phyloP scores from a whole-genome alignment of 495 filamentous ascomycete species.

The Aspergillus biplanus region DNA sequence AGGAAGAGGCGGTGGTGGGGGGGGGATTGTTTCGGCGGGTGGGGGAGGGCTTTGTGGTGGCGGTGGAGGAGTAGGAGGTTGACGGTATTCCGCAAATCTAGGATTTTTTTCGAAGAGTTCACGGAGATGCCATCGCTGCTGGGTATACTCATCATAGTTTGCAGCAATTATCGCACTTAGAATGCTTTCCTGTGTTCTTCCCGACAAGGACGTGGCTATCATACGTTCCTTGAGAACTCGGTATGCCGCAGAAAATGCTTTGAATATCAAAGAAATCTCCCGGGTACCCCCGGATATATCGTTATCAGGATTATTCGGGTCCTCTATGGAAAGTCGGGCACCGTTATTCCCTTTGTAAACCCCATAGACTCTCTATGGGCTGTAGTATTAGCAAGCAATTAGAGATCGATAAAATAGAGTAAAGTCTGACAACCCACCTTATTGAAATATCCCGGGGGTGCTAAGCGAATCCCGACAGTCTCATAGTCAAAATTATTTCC shows the following conservation, averaged over 20 bases:
- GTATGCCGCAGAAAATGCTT: conserved; percentile 66
- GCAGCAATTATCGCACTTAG: conserved; percentile 68
- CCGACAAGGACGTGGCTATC: conserved; percentile 36
- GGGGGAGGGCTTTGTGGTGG: conserved; percentile 31
- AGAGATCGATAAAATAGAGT: too few relatives aligned
- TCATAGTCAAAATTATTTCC: conserved; percentile 74
- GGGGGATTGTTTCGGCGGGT: conserved; percentile 30
- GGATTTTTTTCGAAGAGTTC: conserved; percentile 46
- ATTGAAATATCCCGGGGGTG: conserved; percentile 68
- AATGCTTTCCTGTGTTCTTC: conserved; percentile 54
- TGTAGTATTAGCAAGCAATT: not conserved
- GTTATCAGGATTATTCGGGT: conserved; percentile 82
- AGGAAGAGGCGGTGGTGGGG: conserved; percentile 28
- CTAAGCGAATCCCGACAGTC: conserved; percentile 69
- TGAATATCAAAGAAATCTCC: conserved; percentile 63
- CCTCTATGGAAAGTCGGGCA: conserved; percentile 73
- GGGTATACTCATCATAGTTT: conserved; percentile 68
- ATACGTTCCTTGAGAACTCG: conserved; percentile 60
- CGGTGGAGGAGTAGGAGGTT: conserved; percentile 36
- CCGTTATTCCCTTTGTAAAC: conserved; percentile 42
- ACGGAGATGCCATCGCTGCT: conserved; percentile 60
- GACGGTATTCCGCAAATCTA: conserved; percentile 42
- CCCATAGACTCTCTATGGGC: conserved; percentile 25
- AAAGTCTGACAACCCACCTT: conserved; percentile 60
- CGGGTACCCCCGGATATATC: conserved; percentile 84